Evolutionary conservation across 306 rosid species (phyloP).

Genomic region (Erythrophleum fordii): DNA sequence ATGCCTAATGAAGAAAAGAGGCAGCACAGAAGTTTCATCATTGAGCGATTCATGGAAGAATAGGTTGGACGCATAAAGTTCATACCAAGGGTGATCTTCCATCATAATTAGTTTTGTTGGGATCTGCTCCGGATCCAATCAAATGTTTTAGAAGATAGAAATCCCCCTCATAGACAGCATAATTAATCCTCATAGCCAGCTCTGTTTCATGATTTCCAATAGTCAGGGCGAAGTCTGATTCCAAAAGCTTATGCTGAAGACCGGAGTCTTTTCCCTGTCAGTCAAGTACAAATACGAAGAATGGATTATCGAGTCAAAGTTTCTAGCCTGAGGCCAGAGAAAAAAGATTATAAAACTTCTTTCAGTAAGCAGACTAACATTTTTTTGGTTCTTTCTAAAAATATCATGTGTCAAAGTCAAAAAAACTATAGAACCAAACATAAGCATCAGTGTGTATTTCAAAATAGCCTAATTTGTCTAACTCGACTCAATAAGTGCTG

Average conservation of each 20-base stretch:
- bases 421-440: background rate
- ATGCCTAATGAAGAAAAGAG: background rate
- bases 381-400: background rate
- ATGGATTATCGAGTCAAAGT: background rate
- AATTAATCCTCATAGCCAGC: conserved; percentile 51
- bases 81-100: conserved; percentile 65
- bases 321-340: background rate
- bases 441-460: background rate
- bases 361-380: background rate
- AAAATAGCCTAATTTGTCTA: background rate
- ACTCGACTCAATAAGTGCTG: background rate
- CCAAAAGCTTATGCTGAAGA: conserved; percentile 51
- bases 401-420: background rate
- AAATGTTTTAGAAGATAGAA: conserved; percentile 48
- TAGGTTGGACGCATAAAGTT: background rate
- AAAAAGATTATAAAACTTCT: background rate
- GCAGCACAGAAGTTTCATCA: background rate
- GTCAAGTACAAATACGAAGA: conserved; percentile 1
- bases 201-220: conserved; percentile 54
- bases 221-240: conserved; percentile 49
- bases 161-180: conserved; percentile 56
- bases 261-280: conserved; percentile 49
- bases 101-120: conserved; percentile 55
- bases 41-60: background rate
- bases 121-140: conserved; percentile 54